Conservation (phyloP, 495 filamentous ascomycete genomes). For the Hypoxylon cercidicola region DNA sequence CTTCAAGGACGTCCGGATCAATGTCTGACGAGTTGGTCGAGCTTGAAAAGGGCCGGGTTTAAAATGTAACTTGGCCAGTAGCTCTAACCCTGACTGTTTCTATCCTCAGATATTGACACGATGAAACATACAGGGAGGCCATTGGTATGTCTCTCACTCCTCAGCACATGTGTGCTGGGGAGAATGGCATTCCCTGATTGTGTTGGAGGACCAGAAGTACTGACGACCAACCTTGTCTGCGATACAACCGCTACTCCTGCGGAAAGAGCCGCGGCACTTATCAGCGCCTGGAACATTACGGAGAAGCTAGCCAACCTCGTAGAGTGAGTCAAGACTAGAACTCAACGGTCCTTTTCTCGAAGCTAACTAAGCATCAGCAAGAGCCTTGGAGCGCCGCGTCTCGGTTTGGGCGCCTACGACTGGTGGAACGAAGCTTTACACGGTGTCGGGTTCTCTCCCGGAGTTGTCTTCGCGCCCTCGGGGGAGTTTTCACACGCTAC, state of each 20-base stretch:
- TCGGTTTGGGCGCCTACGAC: constrained; percentile 57
- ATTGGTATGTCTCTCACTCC: constrained; percentile 20
- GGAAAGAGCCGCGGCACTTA: constrained; percentile 56
- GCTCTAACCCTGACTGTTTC: neutral
- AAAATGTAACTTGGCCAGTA: neutral
- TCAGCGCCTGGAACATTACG: constrained; percentile 53
- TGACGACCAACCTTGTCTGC: constrained; percentile 57
- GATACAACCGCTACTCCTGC: constrained; percentile 55
- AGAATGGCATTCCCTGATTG: constrained; percentile 49
- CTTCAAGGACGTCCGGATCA: neutral
- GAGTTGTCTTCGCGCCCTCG: constrained; percentile 44
- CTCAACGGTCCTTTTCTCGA: neutral
- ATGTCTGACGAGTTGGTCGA: neutral
- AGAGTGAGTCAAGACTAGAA: constrained; percentile 37
- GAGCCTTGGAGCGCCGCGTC: constrained; percentile 48
- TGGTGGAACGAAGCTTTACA: constrained; percentile 66
- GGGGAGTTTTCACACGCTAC: constrained; percentile 59
- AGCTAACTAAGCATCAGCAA: constrained; percentile 41
- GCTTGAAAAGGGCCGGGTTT: constrained; percentile 11
- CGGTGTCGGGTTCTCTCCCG: constrained; percentile 51
- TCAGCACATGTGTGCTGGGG: constrained; percentile 27
- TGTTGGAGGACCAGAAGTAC: constrained; percentile 40
- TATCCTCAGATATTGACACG: neutral
- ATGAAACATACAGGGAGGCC: constrained; percentile 23
- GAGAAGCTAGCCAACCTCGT: constrained; percentile 57